Evolutionary conservation across 164 flowering plant species (phyloP).

Genomic region (Sedum album): DNA sequence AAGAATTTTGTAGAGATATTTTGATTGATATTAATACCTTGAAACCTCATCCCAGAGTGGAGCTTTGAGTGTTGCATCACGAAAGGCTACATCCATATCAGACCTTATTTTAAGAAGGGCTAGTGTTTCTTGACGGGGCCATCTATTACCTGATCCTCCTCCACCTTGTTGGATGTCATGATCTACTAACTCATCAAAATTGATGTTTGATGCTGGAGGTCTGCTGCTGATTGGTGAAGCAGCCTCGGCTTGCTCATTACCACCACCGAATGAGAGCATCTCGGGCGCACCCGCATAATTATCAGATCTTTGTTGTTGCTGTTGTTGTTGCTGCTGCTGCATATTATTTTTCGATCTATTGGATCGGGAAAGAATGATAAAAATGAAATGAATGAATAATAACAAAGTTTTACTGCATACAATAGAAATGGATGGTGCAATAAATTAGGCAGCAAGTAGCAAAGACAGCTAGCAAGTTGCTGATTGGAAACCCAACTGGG

Average conservation of each 20-base stretch:
- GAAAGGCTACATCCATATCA: conserved; percentile 30
- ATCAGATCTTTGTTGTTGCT: no score
- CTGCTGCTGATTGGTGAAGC: conserved; percentile 38
- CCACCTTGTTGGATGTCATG: conserved; percentile 19
- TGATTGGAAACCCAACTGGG: background rate
- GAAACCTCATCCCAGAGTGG: conserved; percentile 40
- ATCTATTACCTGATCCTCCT: conserved; percentile 22
- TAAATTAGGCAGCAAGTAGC: conserved; percentile 3
- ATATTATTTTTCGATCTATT: no score
- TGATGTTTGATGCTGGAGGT: conserved; percentile 36
- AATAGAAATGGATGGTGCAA: background rate
- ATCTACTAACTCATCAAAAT: conserved; percentile 29
- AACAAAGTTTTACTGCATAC: no score
- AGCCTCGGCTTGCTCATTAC: conserved; percentile 20
- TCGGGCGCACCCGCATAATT: background rate
- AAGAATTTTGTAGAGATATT: no score
- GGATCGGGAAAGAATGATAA: background rate
- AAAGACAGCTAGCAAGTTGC: background rate
- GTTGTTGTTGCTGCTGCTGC: background rate
- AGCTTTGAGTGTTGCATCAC: conserved; percentile 30
- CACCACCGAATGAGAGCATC: background rate
- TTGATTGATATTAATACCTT: no score
- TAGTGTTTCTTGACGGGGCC: conserved; percentile 35
- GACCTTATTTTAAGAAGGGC: conserved; percentile 33
- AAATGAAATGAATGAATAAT: background rate